Conservation (phyloP, 2,329 filamentous ascomycete species). For the Colletotrichum sp. region DNA sequence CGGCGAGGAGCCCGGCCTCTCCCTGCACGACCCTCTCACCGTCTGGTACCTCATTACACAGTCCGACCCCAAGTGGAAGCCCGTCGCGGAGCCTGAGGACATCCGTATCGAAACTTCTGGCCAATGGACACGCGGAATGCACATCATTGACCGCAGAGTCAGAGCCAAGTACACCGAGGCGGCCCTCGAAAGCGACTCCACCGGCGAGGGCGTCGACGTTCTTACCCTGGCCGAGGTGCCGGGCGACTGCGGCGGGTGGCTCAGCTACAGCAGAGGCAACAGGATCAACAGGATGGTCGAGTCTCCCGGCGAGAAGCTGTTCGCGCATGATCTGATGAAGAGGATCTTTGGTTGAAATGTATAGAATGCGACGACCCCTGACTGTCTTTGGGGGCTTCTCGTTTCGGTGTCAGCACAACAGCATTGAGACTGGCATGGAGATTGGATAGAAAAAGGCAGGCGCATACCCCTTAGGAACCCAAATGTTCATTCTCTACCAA, state of each 20-base stretch:
- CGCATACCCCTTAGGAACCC: slow-evolving; percentile 23
- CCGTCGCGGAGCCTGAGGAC: slow-evolving; percentile 70
- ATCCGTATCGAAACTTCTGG: slow-evolving; percentile 88
- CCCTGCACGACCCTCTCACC: slow-evolving; percentile 78
- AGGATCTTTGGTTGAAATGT: slow-evolving; percentile 61
- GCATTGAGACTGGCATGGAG: neutral
- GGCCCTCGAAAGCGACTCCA: slow-evolving; percentile 27
- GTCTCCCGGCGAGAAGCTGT: slow-evolving; percentile 71
- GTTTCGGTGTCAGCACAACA: slow-evolving; percentile 15
- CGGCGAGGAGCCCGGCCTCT: slow-evolving; percentile 63
- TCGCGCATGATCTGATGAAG: slow-evolving; percentile 70
- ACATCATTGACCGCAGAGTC: slow-evolving; percentile 77
- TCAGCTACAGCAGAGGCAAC: slow-evolving; percentile 77
- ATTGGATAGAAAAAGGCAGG: slow-evolving; percentile 12
- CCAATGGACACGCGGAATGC: slow-evolving; percentile 95
- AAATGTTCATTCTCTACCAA: slow-evolving; percentile 24
- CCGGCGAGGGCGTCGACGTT: slow-evolving; percentile 39
- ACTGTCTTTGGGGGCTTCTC: slow-evolving; percentile 35
- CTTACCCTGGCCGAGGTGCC: slow-evolving; percentile 55
- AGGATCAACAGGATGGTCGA: slow-evolving; percentile 75
- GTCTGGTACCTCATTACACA: slow-evolving; percentile 78
- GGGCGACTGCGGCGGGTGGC: slow-evolving; percentile 79
- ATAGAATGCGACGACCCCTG: neutral
- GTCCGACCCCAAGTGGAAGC: slow-evolving; percentile 63
- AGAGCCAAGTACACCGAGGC: slow-evolving; percentile 57